Conservation (phyloP, 2,329 filamentous ascomycete species). For the Myriosclerotinia scirpicola region DNA sequence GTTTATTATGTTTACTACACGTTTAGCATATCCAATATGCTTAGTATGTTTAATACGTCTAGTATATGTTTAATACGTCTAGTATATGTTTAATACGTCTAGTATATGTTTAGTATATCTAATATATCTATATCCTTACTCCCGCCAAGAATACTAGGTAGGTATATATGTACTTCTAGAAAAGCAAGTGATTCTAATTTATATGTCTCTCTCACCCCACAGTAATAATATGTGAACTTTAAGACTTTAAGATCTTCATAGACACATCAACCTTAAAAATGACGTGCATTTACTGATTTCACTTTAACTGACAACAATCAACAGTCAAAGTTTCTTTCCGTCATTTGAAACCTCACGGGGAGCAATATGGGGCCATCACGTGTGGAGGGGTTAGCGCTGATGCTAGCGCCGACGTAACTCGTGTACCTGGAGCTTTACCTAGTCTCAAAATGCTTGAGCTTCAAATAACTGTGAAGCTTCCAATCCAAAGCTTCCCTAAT, state of each 20-base stretch:
- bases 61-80: too few species aligned
- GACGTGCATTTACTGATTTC: conserved; percentile 2
- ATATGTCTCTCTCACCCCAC: background rate
- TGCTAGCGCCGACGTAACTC: conserved; percentile 8
- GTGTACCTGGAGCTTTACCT: conserved; percentile 17
- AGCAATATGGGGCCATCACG: conserved; percentile 17
- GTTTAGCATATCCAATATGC: too few species aligned
- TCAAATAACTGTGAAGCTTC: conserved; percentile 19
- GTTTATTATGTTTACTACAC: background rate
- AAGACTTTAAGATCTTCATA: background rate
- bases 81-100: background rate
- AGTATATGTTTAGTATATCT: background rate
- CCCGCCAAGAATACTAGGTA: too few species aligned
- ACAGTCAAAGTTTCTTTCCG: background rate
- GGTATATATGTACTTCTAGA: too few species aligned
- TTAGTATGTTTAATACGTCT: too few species aligned
- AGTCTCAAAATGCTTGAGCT: conserved; percentile 11
- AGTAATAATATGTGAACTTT: background rate
- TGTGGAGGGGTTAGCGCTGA: conserved; percentile 17
- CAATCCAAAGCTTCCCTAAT: background rate
- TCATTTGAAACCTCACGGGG: background rate
- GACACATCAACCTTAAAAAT: conserved; percentile 1
- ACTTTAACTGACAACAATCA: background rate
- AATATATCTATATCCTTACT: too few species aligned
- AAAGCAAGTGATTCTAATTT: too few species aligned